Conservation (phyloP, 371 early-diverging fungal genomes). For the Mortierella polycephala region DNA sequence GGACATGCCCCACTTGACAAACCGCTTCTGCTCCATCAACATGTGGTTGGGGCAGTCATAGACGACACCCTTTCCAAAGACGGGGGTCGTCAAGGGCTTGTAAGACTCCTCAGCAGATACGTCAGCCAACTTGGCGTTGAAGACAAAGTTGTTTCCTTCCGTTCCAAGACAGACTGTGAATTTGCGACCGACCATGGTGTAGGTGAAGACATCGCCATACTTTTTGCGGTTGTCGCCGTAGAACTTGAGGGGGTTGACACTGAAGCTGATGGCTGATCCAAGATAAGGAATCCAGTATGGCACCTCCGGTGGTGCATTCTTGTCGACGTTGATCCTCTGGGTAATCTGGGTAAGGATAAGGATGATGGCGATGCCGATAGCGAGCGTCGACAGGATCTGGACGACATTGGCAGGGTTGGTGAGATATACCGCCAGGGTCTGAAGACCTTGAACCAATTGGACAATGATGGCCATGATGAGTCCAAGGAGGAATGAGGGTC, state of each 20-base stretch:
- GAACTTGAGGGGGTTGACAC: constrained; percentile 91
- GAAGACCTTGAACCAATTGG: constrained; percentile 51
- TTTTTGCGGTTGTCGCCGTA: constrained; percentile 75
- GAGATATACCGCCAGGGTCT: constrained; percentile 45
- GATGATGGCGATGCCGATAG: constrained; percentile 40
- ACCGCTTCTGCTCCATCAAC: constrained; percentile 98
- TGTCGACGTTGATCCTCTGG: constrained; percentile 64
- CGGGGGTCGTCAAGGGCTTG: constrained; percentile 91
- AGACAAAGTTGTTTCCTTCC: constrained; percentile 96
- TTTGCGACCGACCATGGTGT: constrained; percentile 90
- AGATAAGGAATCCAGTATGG: constrained; percentile 91
- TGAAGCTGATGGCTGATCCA: constrained; percentile 90
- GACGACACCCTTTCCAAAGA: constrained; percentile 96
- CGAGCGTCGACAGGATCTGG: constrained; percentile 42
- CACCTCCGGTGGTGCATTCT: constrained; percentile 85
- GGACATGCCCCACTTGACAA: constrained; percentile 93
- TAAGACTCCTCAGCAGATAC: constrained; percentile 97
- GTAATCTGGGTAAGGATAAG: constrained; percentile 44
- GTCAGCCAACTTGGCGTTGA: constrained; percentile 90
- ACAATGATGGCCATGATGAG: constrained; percentile 54
- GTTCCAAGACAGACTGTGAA: constrained; percentile 91
- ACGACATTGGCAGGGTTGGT: constrained; percentile 51
- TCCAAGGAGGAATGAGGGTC: constrained; percentile 4
- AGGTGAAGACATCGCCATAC: constrained; percentile 94
- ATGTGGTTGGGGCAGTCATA: constrained; percentile 94